Percentiles rank a stretch among this genome's conserved stretches.
phyloP scores from a whole-genome alignment of 495 filamentous ascomycete species.

The Aspergillus ellipticus region DNA sequence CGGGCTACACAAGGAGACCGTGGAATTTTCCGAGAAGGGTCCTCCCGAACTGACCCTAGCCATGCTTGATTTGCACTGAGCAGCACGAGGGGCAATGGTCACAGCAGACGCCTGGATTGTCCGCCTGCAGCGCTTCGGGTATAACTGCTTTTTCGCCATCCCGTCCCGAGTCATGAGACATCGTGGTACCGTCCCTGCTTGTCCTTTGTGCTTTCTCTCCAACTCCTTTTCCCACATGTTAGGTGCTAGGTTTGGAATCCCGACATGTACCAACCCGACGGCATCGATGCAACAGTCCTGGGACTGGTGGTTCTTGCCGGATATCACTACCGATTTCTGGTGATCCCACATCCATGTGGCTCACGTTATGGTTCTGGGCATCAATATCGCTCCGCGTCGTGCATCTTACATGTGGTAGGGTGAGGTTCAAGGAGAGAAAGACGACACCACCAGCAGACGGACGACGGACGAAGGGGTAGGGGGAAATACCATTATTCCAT shows the following conservation, averaged over 20 bases:
- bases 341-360: neutral
- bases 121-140: neutral
- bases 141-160: neutral
- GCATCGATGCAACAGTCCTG: neutral
- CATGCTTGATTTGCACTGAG: slow-evolving; percentile 4
- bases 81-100: slow-evolving; percentile 1
- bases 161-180: neutral
- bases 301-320: no score
- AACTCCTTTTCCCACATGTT: neutral
- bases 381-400: neutral
- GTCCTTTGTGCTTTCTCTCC: neutral
- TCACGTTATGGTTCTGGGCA: neutral
- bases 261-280: neutral
- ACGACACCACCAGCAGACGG: neutral
- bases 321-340: neutral
- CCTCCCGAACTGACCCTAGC: slow-evolving; percentile 1
- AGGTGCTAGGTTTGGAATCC: neutral
- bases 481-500: neutral
- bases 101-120: neutral
- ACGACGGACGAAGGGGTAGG: neutral
- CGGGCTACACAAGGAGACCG: slow-evolving; percentile 6
- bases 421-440: neutral
- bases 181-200: neutral
- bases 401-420: neutral
- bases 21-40: slow-evolving; percentile 16